Evolutionary conservation across 208 protist species (phyloP), one percentile per base, ranked within the genome.

Genomic region (Trypanosoma brucei): DNA sequence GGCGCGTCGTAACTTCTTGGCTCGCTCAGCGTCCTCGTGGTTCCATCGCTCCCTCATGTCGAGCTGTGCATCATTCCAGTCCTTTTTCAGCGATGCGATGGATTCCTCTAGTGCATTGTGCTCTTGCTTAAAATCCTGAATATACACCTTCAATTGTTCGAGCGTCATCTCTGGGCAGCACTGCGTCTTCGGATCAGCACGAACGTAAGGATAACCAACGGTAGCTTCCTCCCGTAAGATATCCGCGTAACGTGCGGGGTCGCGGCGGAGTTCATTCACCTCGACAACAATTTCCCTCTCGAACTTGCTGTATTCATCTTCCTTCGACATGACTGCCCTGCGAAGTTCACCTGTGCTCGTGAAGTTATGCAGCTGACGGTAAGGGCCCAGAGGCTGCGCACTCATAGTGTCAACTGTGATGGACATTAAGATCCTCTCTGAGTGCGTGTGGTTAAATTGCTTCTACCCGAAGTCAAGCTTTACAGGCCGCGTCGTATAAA

Each of bases 201-300:
- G 70, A 40, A 94, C 81, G 50, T 78, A 94, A 9, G 88, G 88
- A 22, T 75, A 84, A 30, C 78, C 78, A 2, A 94, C 37, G 4
- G 76, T 81, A 22, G 81, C 88, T 60, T 91, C 76, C 11, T 45
- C 38, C 70, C 87, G 76, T 3, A 94, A 58, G 2, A 91, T 9
- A 8, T 54, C 61, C 30, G 88, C 74, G 66, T 91, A 94, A 2
- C 45, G 73, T 0, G 65, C 67, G n/a, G 88, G 88, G 34, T 84
- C 76, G 5, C 72, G 37, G 0, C 88, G 82, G 49, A 92, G 52
- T 31, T 61, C 61, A 63, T 94, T 94, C 39, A 94, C 64, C 72
- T 94, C 88, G 14, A 54, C 53, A 52, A 92, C 55, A 35, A 94
- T 63, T 3, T 57, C 60, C 44, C 70, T 65, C 69, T 94, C 88